These are phyloP conservation scores for Dactylellina leptospora DNA, from an alignment of 2,329 filamentous ascomycete genomes.

Conservation along the genomic window DNA sequence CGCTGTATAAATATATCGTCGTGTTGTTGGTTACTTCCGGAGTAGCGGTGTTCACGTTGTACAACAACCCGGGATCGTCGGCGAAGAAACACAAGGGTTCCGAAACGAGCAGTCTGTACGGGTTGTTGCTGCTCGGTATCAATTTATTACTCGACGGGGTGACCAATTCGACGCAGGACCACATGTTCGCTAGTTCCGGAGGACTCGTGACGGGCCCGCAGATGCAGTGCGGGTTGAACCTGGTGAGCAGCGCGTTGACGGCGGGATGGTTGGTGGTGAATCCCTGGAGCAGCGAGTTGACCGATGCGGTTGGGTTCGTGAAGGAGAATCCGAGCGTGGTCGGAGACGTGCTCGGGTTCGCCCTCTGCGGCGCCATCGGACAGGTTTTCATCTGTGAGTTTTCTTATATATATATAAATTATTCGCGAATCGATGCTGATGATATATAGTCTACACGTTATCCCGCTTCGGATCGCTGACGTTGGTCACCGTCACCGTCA, in stretches of 20 bases:
- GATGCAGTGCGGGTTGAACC: conserved; percentile 99
- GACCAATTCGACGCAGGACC: conserved; percentile 95
- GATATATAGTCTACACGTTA: conserved; percentile 77
- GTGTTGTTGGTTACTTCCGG: conserved; percentile 89
- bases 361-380: conserved; percentile 86
- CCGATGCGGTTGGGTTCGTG: conserved; percentile 82
- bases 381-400: conserved; percentile 89
- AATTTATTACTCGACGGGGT: conserved; percentile 96
- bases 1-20: conserved; percentile 94
- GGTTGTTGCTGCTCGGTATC: conserved; percentile 81
- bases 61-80: conserved; percentile 71
- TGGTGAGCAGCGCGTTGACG: conserved; percentile 83
- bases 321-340: conserved; percentile 80
- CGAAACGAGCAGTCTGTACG: conserved; percentile 75
- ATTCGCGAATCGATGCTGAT: no score
- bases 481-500: conserved; percentile 95
- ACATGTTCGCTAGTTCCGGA: conserved; percentile 73
- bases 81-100: conserved; percentile 66
- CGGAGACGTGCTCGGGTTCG: conserved; percentile 88
- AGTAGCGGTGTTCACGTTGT: conserved; percentile 93
- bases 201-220: conserved; percentile 75
- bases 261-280: conserved; percentile 77
- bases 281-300: conserved; percentile 83
- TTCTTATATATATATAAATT: conserved; percentile 4
- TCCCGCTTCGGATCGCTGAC: conserved; percentile 90